Evolutionary conservation across 306 rosid species (phyloP), one percentile per base, ranked within the genome.

Genomic region (Fragaria vesca): DNA sequence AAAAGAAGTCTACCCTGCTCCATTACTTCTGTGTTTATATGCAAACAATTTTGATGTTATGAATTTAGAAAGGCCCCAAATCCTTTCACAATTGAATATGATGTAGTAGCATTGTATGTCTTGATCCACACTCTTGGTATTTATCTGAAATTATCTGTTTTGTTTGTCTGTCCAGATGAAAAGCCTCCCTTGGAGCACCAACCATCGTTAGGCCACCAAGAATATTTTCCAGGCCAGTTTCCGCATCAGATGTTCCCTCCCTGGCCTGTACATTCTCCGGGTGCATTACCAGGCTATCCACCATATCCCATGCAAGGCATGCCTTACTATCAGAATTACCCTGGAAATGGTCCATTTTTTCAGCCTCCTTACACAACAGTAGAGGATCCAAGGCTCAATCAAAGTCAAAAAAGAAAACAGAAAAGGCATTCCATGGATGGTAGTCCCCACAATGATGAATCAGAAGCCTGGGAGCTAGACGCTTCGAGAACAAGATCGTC

Each of bases 301-400:
- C 87, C 94, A 76, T 96, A 88, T 87, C 91, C 97, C 48, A 87
- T 94, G 86, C 98, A 92, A 79, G 99, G 99, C 82, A 91, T 96
- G 84, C 98, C 98, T 72, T 96, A 91, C 84, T 96, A 88, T 83
- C 98, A 83, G 78, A 72, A 88, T 73, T 91, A 88, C 85, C 93
- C 91, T 3, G 99, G 96, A 78, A 82, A 86, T 74, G 54, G 87
- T 83, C 97, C 93, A 2, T 90, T 45, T 82, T 85, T 85, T 81
- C 99, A 90, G 84, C 90, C 98, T 73, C 91, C 87, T 71, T 91
- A 87, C 88, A 83, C 93, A 21, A 80, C 86, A 8, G 74, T 72
- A 58, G 97, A 89, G 45, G 97, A 93, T 82, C 92, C 90, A 42
- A 88, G 94, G 75, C 51, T 81, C 69, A 54, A 78, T 73, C 71